phyloP scores from a whole-genome alignment of 306 rosid genomes.

The Biancaea sappan region DNA sequence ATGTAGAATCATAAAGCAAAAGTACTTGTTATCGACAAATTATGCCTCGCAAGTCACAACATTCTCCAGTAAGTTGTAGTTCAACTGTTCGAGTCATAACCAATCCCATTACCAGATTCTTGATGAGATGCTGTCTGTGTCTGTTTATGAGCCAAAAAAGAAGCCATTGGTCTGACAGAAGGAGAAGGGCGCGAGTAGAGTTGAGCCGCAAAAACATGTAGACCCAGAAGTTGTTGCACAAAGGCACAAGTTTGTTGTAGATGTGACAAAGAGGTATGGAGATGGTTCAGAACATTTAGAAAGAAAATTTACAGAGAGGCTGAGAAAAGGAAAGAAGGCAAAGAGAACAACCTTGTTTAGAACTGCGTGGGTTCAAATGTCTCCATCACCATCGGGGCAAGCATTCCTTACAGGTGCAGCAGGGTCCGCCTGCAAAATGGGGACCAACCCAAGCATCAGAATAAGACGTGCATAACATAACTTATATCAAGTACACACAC shows the following conservation, averaged over 20 bases:
- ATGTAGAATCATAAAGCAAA: slow-evolving; percentile 34
- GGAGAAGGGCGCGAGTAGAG: slow-evolving; percentile 13
- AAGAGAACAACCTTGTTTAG: slow-evolving; percentile 50
- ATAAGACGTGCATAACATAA: slow-evolving; percentile 38
- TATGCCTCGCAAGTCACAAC: background rate
- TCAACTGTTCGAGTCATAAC: background rate
- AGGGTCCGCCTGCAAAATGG: slow-evolving; percentile 55
- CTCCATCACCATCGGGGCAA: slow-evolving; percentile 46
- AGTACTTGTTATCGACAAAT: background rate
- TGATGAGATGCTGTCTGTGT: slow-evolving; percentile 16
- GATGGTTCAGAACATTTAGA: slow-evolving; percentile 33
- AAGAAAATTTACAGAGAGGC: slow-evolving; percentile 36
- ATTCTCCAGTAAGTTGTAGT: slow-evolving; percentile 2
- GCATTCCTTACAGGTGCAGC: slow-evolving; percentile 41
- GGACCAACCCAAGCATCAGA: slow-evolving; percentile 48
- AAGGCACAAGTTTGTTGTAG: slow-evolving; percentile 31
- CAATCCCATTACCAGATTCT: slow-evolving; percentile 36
- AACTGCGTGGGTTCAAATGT: slow-evolving; percentile 45
- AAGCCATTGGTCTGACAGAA: slow-evolving; percentile 19
- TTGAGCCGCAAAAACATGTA: slow-evolving; percentile 33
- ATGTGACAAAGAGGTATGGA: slow-evolving; percentile 41
- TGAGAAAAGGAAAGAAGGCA: slow-evolving; percentile 49
- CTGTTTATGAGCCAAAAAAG: slow-evolving; percentile 14
- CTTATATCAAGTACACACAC: slow-evolving; percentile 32
- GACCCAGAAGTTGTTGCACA: slow-evolving; percentile 37